Base-by-base conservation (phyloP, 2,329 filamentous ascomycete genomes). In the Neurospora sp. region DNA sequence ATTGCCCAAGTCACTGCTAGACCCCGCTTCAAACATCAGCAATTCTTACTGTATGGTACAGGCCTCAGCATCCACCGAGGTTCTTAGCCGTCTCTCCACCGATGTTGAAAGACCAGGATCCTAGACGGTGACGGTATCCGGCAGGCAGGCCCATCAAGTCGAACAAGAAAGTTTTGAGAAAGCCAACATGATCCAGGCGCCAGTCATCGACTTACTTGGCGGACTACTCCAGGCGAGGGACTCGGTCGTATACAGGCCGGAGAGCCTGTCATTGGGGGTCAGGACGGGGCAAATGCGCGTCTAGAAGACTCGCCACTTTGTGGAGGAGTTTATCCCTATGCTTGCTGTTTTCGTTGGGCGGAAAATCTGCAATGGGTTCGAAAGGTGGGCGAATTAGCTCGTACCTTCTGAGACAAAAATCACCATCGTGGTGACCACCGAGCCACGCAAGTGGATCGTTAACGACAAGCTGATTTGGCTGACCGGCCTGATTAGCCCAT, bases 21-120 rank as follows among this genome's bases (percentile, higher is more conserved):
- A 28, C 62, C 66, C 68, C 66, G 43, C 70, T 73, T 67, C 72
- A 68, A 67, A 70, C 66, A 69, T 69, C 72, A 73, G 71, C 72
- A 65, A 68, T 68, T 17, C 69, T 70, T 68, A 62, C 69, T 74
- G 74, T 69, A 62, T 10, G 52, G 52, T 36, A 17, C 28, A 33
- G 33, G 15, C 52, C 23, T 62, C 52, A 62, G 52, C 23, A 62
- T 36, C 52, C 23, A 62, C 72, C 33, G 67, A 69, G 41, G 41
- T 38, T 11, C 23, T 69, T 15, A 66, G 66, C 67, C 15, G 15
- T 62, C 52, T 17, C 52, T 62, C 52, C 52, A 62, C 52, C 23
- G 23, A 62, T 62, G 15, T 62, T 33, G 52, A 36, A 52, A 17
- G 52, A 62, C 52, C 12, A 62, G 28, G 52, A 36, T 62, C 23